phyloP scores from a whole-genome alignment of 2,329 filamentous ascomycete genomes.

The Ilyonectria robusta region DNA sequence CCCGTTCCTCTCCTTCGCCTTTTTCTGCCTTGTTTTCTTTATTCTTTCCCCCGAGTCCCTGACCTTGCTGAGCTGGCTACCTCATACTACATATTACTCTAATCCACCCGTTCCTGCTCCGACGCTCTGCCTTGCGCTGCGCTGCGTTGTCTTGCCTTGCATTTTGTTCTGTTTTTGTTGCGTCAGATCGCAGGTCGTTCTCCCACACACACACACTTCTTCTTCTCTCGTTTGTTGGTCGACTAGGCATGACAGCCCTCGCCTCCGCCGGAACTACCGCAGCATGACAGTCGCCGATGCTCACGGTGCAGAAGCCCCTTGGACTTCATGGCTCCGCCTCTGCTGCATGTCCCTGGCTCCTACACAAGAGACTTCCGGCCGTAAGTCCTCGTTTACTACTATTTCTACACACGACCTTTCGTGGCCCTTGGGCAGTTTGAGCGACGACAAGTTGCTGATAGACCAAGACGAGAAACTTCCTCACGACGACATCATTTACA shows the following conservation, averaged over 20 bases:
- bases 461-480: constrained; percentile 50
- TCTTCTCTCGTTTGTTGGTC: constrained; percentile 28
- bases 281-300: constrained; percentile 60
- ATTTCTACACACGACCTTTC: constrained; percentile 41
- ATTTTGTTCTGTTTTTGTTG: constrained; percentile 10
- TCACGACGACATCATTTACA: constrained; percentile 45
- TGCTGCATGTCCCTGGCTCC: constrained; percentile 61
- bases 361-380: constrained; percentile 56
- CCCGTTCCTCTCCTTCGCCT: constrained; percentile 2
- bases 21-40: constrained; percentile 26
- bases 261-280: constrained; percentile 34
- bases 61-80: constrained; percentile 10
- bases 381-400: constrained; percentile 51
- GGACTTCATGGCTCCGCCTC: constrained; percentile 62
- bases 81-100: constrained; percentile 39
- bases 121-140: constrained; percentile 4
- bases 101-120: constrained; percentile 23
- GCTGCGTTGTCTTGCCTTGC: constrained; percentile 13
- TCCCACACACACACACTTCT: constrained; percentile 24
- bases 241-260: constrained; percentile 44
- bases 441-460: constrained; percentile 50
- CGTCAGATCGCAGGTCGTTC: constrained; percentile 27
- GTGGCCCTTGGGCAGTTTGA: constrained; percentile 46
- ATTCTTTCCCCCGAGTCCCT: background rate
- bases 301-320: constrained; percentile 57